phyloP scores from a whole-genome alignment of 2,329 filamentous ascomycete genomes.

The Sarocladium brachiariae region DNA sequence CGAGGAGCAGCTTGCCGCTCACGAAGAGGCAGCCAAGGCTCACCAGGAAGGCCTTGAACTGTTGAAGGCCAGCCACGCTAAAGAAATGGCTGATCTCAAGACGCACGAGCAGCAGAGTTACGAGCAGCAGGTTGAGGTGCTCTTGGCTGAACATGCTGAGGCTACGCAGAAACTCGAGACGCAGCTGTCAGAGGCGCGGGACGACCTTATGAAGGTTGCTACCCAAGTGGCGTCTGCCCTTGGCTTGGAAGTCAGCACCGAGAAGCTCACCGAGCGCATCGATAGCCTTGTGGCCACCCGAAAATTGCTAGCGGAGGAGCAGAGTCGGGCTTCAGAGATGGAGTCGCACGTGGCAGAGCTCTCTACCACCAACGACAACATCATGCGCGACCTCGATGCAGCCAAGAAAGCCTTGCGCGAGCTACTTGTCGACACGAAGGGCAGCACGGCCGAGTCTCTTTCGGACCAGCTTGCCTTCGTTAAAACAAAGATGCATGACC shows the following conservation, averaged over 20 bases:
- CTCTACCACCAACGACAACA: slow-evolving; percentile 48
- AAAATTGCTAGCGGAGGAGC: slow-evolving; percentile 51
- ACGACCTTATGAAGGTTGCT: slow-evolving; percentile 59
- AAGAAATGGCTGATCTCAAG: slow-evolving; percentile 43
- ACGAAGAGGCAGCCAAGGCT: slow-evolving; percentile 50
- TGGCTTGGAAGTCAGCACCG: slow-evolving; percentile 58
- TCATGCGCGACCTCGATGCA: slow-evolving; percentile 56
- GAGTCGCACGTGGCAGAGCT: slow-evolving; percentile 49
- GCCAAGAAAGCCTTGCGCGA: slow-evolving; percentile 48
- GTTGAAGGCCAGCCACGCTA: slow-evolving; percentile 42
- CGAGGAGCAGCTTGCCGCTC: slow-evolving; percentile 51
- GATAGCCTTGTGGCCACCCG: slow-evolving; percentile 50
- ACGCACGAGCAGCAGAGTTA: slow-evolving; percentile 45
- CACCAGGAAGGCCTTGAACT: slow-evolving; percentile 45
- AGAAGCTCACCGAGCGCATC: slow-evolving; percentile 59
- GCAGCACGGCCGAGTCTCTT: slow-evolving; percentile 37
- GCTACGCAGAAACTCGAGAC: slow-evolving; percentile 49
- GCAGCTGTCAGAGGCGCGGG: slow-evolving; percentile 58
- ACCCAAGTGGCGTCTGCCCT: slow-evolving; percentile 55
- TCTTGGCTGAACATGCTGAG: slow-evolving; percentile 56
- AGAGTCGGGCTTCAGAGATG: slow-evolving; percentile 51
- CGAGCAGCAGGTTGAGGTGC: slow-evolving; percentile 48
- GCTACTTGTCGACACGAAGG: slow-evolving; percentile 44
- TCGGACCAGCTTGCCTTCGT: slow-evolving; percentile 53
- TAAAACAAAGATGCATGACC: slow-evolving; percentile 57